Evolutionary conservation across 495 filamentous ascomycete genomes (phyloP).

Genomic region (Daldinia childiae): DNA sequence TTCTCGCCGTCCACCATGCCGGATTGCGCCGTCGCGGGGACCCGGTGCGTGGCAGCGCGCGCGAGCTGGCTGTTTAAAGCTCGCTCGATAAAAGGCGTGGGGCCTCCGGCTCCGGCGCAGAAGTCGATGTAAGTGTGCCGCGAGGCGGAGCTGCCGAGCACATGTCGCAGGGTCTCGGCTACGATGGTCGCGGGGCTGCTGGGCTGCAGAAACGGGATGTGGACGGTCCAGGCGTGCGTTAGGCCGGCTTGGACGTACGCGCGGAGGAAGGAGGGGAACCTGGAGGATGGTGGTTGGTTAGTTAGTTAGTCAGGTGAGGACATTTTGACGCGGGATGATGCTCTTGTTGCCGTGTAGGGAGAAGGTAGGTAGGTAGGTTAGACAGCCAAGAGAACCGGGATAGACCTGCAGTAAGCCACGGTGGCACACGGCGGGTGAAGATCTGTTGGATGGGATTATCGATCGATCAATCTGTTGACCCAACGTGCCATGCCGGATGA

Average conservation of each 20-base stretch:
- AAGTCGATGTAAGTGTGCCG: conserved; percentile 73
- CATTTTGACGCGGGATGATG: not conserved
- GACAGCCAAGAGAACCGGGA: conserved; percentile 18
- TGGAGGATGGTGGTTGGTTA: conserved; percentile 29
- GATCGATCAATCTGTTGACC: conserved; percentile 25
- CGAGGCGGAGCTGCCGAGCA: conserved; percentile 51
- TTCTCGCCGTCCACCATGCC: conserved; percentile 41
- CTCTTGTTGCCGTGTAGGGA: not conserved
- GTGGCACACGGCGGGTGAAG: not conserved
- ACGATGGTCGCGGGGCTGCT: conserved; percentile 58
- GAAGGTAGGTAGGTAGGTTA: not conserved
- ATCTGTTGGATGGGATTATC: conserved; percentile 24
- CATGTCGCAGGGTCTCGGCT: conserved; percentile 57
- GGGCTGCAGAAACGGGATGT: conserved; percentile 57
- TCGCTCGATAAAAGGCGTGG: conserved; percentile 69
- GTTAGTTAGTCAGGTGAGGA: conserved; percentile 19
- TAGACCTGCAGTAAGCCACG: not conserved
- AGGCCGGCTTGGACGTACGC: conserved; percentile 62
- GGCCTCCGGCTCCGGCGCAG: conserved; percentile 77
- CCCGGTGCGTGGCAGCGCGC: not conserved
- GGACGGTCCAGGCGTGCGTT: conserved; percentile 59
- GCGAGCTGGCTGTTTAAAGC: conserved; percentile 30
- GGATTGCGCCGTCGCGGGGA: conserved; percentile 27
- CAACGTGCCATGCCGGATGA: conserved; percentile 16
- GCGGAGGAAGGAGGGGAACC: conserved; percentile 64